Base-by-base conservation (phyloP, 163 green algal species). In the Scenedesmus sp. region DNA sequence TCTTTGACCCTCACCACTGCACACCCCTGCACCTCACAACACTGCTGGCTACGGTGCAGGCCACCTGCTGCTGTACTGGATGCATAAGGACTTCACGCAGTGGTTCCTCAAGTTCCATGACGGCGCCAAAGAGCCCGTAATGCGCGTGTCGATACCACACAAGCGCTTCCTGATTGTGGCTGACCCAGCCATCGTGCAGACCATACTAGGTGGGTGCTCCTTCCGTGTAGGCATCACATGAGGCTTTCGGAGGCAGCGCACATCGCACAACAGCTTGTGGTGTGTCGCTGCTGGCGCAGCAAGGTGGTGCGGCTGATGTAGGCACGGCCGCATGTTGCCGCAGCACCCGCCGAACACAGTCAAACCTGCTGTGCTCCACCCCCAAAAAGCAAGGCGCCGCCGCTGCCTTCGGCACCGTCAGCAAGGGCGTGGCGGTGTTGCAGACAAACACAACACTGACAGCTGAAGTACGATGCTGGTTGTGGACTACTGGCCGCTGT, bases 101-200 rank as follows among this genome's bases (percentile, higher is more conserved):
- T 86, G 72, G 72, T 90, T 90, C 86, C 86, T 90, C 46, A 90
- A 85, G 35, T 90, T 90, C 86, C 86, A 90, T 24, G 46, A 90
- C 49, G 26, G 4, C 33, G 86, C 72, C 22, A 76, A 81, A n/a
- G 26, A 59, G 33, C 72, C 86, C 7, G 72, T 91, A 26, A 43
- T 91, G 56, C 53, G 87, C 12, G 40, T 87, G 26, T 22, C 35
- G 2, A 56, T 61, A 16, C 76, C 87, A 2, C 87, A 91, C 53
- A 91, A 78, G 79, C 37, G 53, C 13, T 51, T 88, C 15, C 1
- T 91, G 37, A 87, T 83, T 26, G 79, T 91, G 56, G 56, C 87
- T 70, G 87, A 91, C 80, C 87, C 87, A 43, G 79, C 40, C 15
- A 86, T 91, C 4, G 53, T 37, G 40, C 51, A 61, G 33, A 42